Percentiles rank a stretch among this genome's conserved stretches.
Conservation (phyloP, 2,329 filamentous ascomycete genomes). For the Ophiostoma perfectum region DNA sequence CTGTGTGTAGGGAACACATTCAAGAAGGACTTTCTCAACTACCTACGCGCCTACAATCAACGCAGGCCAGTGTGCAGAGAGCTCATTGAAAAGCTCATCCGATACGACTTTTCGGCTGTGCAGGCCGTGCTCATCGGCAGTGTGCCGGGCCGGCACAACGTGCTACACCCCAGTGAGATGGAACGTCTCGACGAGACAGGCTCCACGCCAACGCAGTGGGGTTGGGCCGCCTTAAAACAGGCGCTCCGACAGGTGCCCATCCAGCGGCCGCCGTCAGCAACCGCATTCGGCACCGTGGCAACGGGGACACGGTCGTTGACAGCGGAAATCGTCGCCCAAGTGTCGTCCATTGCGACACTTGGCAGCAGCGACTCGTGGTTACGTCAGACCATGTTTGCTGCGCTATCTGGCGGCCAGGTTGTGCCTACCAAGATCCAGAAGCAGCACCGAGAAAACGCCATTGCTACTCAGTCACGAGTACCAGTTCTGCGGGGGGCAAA, state of each 20-base stretch:
- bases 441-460: not conserved
- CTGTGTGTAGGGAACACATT: constrained; percentile 44
- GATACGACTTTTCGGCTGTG: constrained; percentile 65
- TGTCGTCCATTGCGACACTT: constrained; percentile 79
- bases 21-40: constrained; percentile 68
- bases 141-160: constrained; percentile 62
- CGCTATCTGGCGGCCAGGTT: constrained; percentile 37
- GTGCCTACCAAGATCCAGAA: constrained; percentile 16
- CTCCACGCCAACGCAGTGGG: constrained; percentile 56
- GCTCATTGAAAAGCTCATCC: constrained; percentile 52
- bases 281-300: not conserved
- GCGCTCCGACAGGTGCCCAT: constrained; percentile 51
- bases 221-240: constrained; percentile 64
- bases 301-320: constrained; percentile 27
- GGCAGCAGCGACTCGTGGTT: constrained; percentile 69
- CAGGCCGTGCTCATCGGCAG: constrained; percentile 71
- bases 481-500: constrained; percentile 25
- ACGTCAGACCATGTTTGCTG: constrained; percentile 54
- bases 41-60: constrained; percentile 64
- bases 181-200: constrained; percentile 1
- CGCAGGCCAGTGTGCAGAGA: constrained; percentile 47
- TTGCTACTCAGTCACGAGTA: not conserved
- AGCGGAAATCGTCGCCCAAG: constrained; percentile 54
- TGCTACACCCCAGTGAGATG: constrained; percentile 35
- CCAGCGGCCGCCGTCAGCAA: not conserved